These are phyloP conservation scores for Auricularia heimuer DNA, from an alignment of 768 basidiomycete genomes.

Conservation along the genomic window DNA sequence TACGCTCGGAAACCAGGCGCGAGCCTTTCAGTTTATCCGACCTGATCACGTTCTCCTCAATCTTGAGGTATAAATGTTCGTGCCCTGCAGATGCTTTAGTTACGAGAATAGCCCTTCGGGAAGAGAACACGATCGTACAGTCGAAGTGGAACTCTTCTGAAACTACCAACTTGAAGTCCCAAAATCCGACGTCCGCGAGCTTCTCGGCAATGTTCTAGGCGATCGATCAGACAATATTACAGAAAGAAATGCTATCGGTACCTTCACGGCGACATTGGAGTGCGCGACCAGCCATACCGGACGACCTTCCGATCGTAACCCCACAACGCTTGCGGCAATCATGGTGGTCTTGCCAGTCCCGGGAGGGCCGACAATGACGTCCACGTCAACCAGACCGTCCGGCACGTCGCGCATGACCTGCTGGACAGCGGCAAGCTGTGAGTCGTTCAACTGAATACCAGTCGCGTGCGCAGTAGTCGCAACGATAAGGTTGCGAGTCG, in stretches of 20 bases:
- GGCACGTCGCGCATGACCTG: neutral
- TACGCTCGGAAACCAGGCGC: neutral
- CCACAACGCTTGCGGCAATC: constrained; percentile 39
- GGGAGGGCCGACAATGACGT: constrained; percentile 35
- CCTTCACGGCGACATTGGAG: constrained; percentile 76
- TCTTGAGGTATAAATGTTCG: constrained; percentile 57
- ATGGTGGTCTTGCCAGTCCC: constrained; percentile 70
- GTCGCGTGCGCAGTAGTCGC: no score
- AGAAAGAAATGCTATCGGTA: neutral
- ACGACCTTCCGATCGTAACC: constrained; percentile 21
- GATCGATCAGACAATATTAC: neutral
- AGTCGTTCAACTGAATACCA: neutral
- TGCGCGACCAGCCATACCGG: constrained; percentile 79
- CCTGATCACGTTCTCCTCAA: constrained; percentile 41
- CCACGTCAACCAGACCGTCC: neutral
- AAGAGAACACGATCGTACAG: constrained; percentile 31
- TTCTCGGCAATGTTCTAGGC: constrained; percentile 68
- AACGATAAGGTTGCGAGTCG: no score
- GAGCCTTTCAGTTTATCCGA: constrained; percentile 31
- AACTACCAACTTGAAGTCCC: constrained; percentile 55
- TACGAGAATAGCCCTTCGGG: neutral
- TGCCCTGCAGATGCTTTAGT: constrained; percentile 41
- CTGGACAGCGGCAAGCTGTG: neutral
- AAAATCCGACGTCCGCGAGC: constrained; percentile 34
- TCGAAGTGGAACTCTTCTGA: constrained; percentile 54